Percentiles rank a stretch among this genome's conserved stretches.
Conservation (phyloP, 345 rosid species). For the Melaleuca alternifolia region DNA sequence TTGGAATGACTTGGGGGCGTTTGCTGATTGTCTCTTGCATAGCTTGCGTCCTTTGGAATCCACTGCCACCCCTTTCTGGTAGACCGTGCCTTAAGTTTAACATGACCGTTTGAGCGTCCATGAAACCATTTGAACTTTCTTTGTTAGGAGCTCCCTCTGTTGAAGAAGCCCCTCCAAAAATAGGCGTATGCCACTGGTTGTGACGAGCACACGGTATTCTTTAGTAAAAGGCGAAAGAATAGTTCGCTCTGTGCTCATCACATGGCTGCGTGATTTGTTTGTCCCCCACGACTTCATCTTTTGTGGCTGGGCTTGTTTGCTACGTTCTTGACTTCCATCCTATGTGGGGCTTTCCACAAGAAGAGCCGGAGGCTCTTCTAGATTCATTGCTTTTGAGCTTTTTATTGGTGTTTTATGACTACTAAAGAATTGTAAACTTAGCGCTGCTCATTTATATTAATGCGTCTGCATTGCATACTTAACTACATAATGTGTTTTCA, state of each 20-base stretch:
- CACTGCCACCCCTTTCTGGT: too few species aligned
- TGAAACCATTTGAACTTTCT: background rate
- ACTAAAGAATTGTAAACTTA: background rate
- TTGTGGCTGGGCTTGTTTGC: too few species aligned
- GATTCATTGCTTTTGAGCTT: background rate
- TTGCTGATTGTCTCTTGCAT: too few species aligned
- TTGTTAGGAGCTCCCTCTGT: background rate
- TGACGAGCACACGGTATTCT: constrained; percentile 28
- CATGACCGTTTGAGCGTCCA: too few species aligned
- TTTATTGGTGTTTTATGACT: background rate
- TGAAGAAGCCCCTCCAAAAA: background rate
- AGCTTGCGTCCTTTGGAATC: too few species aligned
- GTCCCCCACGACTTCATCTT: too few species aligned
- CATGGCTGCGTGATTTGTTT: background rate
- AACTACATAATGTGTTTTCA: background rate
- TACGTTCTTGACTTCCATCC: background rate
- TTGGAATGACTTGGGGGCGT: too few species aligned
- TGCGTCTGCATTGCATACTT: background rate
- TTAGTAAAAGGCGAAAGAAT: constrained; percentile 48
- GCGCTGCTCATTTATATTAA: background rate
- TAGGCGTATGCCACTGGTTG: constrained; percentile 6
- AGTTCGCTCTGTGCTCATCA: constrained; percentile 28
- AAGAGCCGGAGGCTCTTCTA: background rate
- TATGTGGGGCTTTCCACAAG: background rate
- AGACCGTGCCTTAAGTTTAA: too few species aligned